phyloP scores from a whole-genome alignment of 495 filamentous ascomycete species.

The Hypoxylon perforatum region DNA sequence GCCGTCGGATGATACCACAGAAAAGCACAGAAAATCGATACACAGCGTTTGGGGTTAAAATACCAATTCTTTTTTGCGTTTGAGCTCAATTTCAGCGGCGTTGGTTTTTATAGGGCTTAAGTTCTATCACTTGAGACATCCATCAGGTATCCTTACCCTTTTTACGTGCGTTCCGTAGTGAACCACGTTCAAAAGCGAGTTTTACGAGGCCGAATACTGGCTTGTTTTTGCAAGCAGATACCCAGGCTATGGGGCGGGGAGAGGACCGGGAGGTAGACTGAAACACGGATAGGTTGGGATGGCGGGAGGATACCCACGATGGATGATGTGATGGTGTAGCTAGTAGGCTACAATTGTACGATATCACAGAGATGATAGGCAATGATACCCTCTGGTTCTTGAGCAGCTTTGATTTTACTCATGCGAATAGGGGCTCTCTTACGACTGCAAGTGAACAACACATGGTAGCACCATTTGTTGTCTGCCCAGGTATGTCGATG shows the following conservation, averaged over 20 bases:
- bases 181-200: constrained; percentile 3
- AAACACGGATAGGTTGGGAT: constrained; percentile 26
- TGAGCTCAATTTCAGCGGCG: constrained; percentile 35
- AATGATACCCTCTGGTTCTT: constrained; percentile 51
- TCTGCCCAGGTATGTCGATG: not conserved
- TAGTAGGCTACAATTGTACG: constrained; percentile 42
- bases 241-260: constrained; percentile 11
- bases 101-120: constrained; percentile 37
- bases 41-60: constrained; percentile 37
- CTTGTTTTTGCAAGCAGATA: constrained; percentile 1
- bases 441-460: not conserved
- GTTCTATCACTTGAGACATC: constrained; percentile 15
- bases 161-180: constrained; percentile 13
- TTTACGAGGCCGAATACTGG: constrained; percentile 5
- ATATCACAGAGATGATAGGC: constrained; percentile 47
- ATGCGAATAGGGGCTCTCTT: not conserved
- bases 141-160: constrained; percentile 26
- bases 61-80: constrained; percentile 38
- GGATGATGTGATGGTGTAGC: constrained; percentile 36
- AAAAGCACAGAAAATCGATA: constrained; percentile 48
- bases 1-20: constrained; percentile 50
- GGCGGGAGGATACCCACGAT: constrained; percentile 38
- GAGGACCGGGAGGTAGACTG: constrained; percentile 34
- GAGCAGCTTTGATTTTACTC: constrained; percentile 11
- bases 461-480: not conserved